phyloP scores from a whole-genome alignment of 2,329 filamentous ascomycete genomes.

The Colletotrichum karsti region DNA sequence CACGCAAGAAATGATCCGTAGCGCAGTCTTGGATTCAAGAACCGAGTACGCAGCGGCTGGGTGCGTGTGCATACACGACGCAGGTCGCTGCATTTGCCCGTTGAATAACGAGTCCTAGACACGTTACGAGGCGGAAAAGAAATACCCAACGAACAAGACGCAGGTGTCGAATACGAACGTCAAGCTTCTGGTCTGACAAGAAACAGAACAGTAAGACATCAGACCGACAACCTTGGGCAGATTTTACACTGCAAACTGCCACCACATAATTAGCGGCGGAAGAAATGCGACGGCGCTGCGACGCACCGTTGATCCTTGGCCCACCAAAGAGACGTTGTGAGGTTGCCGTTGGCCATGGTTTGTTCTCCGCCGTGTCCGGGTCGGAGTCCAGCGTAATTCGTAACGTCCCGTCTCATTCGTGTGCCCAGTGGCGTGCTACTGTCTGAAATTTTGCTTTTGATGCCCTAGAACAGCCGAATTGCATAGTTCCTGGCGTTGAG shows the following conservation, averaged over 20 bases:
- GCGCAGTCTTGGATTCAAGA: not conserved
- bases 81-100: not conserved
- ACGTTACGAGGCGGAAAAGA: not conserved
- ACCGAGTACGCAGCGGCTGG: constrained; percentile 3
- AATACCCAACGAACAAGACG: not conserved
- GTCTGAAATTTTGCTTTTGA: not conserved
- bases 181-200: not conserved
- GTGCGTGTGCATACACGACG: not conserved
- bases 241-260: not conserved
- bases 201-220: not conserved
- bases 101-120: constrained; percentile 8
- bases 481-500: not conserved
- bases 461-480: not conserved
- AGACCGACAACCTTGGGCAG: too few species aligned
- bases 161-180: not conserved
- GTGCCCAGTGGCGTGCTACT: constrained; percentile 6
- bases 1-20: not conserved
- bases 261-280: not conserved
- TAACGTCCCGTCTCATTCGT: constrained; percentile 20
- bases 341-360: not conserved
- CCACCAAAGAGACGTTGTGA: constrained; percentile 17
- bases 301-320: not conserved
- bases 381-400: constrained; percentile 14
- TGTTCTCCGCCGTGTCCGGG: too few species aligned
- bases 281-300: constrained; percentile 2